phyloP scores from a whole-genome alignment of 176 grass and related monocot genomes.

The Eragrostis nindensis region DNA sequence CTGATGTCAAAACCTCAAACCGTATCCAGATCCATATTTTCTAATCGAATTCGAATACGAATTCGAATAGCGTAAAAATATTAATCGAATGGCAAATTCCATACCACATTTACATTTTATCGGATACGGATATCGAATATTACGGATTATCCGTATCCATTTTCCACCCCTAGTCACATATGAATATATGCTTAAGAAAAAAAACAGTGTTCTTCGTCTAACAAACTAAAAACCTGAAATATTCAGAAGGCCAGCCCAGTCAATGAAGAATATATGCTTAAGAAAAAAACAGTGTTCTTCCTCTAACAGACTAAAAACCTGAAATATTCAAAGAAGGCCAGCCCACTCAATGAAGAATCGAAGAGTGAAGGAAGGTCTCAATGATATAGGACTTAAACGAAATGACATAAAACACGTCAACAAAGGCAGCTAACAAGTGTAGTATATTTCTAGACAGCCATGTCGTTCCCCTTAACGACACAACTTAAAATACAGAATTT shows the following conservation, averaged over 20 bases:
- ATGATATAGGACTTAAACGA: background rate
- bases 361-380: background rate
- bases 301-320: background rate
- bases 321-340: conserved; percentile 7
- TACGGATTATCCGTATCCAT: no score
- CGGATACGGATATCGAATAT: no score
- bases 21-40: no score
- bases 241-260: background rate
- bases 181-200: no score
- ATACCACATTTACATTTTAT: no score
- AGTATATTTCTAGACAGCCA: background rate
- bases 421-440: background rate
- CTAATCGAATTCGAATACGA: no score
- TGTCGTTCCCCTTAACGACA: background rate
- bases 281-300: no score
- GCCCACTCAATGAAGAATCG: background rate
- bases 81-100: no score
- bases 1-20: no score
- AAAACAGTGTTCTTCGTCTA: no score
- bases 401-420: background rate
- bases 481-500: background rate
- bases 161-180: no score
- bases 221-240: background rate
- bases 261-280: background rate
- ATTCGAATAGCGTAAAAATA: no score